phyloP scores from a whole-genome alignment of 176 grass and related monocot species.

The Phoenix roebelenii region DNA sequence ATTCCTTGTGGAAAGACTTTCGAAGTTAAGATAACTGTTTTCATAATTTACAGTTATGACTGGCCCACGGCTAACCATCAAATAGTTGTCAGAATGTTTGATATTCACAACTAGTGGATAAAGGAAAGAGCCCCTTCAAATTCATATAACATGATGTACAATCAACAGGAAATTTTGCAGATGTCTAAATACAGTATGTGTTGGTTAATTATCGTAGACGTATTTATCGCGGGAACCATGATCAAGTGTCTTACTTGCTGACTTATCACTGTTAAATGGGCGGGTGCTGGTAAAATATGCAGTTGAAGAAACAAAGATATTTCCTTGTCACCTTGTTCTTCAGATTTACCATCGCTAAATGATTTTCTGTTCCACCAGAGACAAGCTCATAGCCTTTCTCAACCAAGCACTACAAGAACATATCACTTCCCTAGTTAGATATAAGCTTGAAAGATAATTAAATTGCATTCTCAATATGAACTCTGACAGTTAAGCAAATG shows the following conservation, averaged over 20 bases:
- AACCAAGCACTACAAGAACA: constrained; percentile 43
- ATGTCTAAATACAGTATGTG: too few species aligned
- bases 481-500: too few species aligned
- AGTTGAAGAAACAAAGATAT: constrained; percentile 9
- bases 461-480: too few species aligned
- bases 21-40: constrained; percentile 5
- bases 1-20: constrained; percentile 50
- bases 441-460: background rate
- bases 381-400: constrained; percentile 89
- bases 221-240: too few species aligned
- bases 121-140: too few species aligned
- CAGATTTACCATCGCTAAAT: constrained; percentile 97
- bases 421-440: constrained; percentile 16
- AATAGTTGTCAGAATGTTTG: background rate
- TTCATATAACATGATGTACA: too few species aligned
- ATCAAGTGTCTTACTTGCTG: too few species aligned
- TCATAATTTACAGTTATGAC: background rate
- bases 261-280: too few species aligned
- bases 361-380: constrained; percentile 95
- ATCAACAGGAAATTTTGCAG: too few species aligned
- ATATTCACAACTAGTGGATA: too few species aligned
- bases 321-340: constrained; percentile 73
- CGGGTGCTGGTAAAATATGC: background rate
- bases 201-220: too few species aligned
- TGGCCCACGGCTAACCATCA: background rate